A percentile compares a stretch with the other conserved stretches of the same genome.
These are phyloP conservation scores for Ambrosiella cleistominuta DNA, from an alignment of 2,329 filamentous ascomycete genomes.

Conservation along the genomic window DNA sequence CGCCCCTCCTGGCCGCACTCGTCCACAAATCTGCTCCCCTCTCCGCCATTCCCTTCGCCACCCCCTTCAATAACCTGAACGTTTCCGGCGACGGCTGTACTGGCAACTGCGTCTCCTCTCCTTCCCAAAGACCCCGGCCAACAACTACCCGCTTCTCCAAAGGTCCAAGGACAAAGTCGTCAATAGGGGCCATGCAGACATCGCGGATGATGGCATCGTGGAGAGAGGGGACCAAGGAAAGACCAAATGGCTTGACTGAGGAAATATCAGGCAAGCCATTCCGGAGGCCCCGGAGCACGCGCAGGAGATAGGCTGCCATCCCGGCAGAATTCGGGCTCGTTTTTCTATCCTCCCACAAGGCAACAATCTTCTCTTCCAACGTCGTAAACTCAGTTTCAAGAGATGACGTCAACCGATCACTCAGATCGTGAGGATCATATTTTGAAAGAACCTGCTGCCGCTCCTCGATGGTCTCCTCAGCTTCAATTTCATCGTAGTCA, in stretches of 20 bases:
- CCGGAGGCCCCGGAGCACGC: constrained; percentile 58
- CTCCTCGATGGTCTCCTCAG: constrained; percentile 51
- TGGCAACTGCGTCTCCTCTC: constrained; percentile 45
- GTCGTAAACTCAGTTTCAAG: constrained; percentile 38
- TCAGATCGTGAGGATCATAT: constrained; percentile 50
- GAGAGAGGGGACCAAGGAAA: constrained; percentile 43
- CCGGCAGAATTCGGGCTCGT: constrained; percentile 31
- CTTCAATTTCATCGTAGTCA: constrained; percentile 54
- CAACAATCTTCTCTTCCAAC: constrained; percentile 37
- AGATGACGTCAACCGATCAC: constrained; percentile 38
- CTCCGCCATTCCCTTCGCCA: constrained; percentile 50
- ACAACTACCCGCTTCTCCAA: constrained; percentile 32
- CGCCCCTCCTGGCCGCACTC: constrained; percentile 38
- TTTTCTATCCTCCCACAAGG: constrained; percentile 30
- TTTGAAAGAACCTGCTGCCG: constrained; percentile 51
- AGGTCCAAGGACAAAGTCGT: constrained; percentile 26
- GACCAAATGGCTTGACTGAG: constrained; percentile 36
- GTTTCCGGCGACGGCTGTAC: constrained; percentile 58
- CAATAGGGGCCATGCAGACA: constrained; percentile 32
- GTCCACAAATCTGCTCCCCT: constrained; percentile 72
- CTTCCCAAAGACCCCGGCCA: constrained; percentile 63
- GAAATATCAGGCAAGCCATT: constrained; percentile 40
- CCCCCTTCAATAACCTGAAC: constrained; percentile 52
- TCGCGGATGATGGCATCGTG: constrained; percentile 42
- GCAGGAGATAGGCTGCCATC: constrained; percentile 49